Evolutionary conservation across 2,329 filamentous ascomycete species (phyloP).

Genomic region (Trichoderma gracile): DNA sequence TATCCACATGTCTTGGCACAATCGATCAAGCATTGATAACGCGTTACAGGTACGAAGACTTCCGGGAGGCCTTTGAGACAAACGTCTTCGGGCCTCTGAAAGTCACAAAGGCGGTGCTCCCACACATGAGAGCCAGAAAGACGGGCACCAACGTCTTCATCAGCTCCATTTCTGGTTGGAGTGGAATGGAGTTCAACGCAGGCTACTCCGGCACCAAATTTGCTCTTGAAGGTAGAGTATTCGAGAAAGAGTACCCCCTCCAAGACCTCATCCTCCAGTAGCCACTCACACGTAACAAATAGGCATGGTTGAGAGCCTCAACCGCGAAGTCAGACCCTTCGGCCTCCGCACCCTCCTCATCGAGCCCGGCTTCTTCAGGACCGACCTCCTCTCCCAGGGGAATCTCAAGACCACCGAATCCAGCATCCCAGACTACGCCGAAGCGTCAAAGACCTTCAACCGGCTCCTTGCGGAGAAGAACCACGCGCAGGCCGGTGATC

Average conservation of each 20-base stretch:
- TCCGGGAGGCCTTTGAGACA: conserved; percentile 11
- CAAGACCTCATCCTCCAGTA: accelerated
- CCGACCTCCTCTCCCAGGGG: conserved; percentile 10
- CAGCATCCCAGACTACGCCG: conserved; percentile 20
- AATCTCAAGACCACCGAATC: conserved; percentile 17
- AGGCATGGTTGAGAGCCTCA: conserved; percentile 27
- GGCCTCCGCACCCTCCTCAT: conserved; percentile 21
- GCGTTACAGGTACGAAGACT: background rate
- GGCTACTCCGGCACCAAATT: conserved; percentile 26
- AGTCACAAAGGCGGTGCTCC: conserved; percentile 1
- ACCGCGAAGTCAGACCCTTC: conserved; percentile 16
- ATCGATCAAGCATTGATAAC: background rate
- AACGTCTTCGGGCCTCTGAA: conserved; percentile 20
- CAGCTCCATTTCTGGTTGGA: conserved; percentile 22
- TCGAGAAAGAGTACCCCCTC: no score
- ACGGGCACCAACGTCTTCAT: conserved; percentile 26
- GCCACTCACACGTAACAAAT: background rate
- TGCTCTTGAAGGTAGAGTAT: conserved; percentile 22
- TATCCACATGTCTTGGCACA: background rate
- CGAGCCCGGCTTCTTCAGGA: conserved; percentile 25
- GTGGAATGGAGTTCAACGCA: conserved; percentile 13
- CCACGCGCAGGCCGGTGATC: conserved; percentile 29
- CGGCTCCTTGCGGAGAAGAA: background rate
- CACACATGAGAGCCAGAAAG: conserved; percentile 22
- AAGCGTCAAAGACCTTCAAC: conserved; percentile 10